These are phyloP conservation scores for Ophiostoma himal-ulmi DNA, from an alignment of 2,329 filamentous ascomycete genomes.

Conservation along the genomic window DNA sequence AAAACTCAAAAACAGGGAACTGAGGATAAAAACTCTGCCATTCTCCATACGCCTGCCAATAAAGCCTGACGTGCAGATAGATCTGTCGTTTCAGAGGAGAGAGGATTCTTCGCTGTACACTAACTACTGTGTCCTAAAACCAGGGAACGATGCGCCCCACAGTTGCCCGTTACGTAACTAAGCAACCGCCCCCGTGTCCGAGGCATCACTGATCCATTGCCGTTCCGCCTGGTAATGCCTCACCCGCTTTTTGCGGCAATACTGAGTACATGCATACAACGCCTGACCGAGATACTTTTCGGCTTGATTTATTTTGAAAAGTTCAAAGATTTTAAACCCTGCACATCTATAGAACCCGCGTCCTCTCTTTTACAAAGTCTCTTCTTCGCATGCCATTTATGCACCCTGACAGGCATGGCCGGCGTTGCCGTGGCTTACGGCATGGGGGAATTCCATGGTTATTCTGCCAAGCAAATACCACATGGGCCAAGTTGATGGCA, in stretches of 20 bases:
- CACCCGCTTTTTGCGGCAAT: background rate
- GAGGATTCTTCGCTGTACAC: background rate
- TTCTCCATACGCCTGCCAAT: background rate
- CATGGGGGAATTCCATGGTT: background rate
- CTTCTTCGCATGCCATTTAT: background rate
- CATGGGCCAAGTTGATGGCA: background rate
- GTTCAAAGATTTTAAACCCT: too few species aligned
- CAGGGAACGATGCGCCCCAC: background rate
- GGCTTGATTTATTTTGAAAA: background rate
- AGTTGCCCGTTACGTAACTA: constrained; percentile 7
- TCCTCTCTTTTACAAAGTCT: too few species aligned
- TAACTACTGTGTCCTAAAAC: background rate
- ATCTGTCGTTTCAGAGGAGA: background rate
- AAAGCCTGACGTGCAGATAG: constrained; percentile 9
- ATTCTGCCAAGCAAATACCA: background rate
- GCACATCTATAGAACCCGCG: too few species aligned
- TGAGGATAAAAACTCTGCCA: constrained; percentile 7
- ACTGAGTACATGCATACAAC: background rate
- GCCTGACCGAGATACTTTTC: background rate
- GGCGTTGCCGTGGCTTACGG: constrained; percentile 5
- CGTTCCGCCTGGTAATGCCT: constrained; percentile 2
- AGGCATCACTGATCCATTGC: background rate
- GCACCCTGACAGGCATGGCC: background rate
- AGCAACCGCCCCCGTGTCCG: constrained; percentile 3
- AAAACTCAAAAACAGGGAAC: constrained; percentile 14